Evolutionary conservation across 2,329 filamentous ascomycete species (phyloP).

Genomic region (Sporothrix dimorphospora): DNA sequence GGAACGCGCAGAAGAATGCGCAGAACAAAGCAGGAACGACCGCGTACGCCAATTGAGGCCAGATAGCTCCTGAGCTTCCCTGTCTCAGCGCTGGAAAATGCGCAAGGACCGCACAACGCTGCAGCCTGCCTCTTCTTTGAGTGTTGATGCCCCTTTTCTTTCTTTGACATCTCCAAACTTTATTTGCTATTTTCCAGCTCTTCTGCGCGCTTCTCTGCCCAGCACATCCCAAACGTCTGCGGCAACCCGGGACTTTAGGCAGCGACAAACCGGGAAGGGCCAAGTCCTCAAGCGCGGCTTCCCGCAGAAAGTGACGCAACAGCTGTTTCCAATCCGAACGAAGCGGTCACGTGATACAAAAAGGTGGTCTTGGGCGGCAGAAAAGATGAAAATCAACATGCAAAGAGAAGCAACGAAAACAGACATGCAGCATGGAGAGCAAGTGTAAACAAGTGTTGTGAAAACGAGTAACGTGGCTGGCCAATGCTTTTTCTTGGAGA

Average conservation of each 20-base stretch:
- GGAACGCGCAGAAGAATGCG: slow-evolving; percentile 25
- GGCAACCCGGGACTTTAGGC: slow-evolving; percentile 21
- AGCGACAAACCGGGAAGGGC: slow-evolving; percentile 19
- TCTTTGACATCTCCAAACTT: neutral
- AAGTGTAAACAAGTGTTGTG: too few relatives aligned
- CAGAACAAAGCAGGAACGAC: neutral
- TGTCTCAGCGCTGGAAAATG: slow-evolving; percentile 1
- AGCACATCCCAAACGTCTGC: slow-evolving; percentile 20
- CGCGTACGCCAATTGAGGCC: slow-evolving; percentile 21
- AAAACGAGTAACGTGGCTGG: too few relatives aligned
- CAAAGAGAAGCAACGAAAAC: neutral
- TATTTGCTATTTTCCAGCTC: neutral
- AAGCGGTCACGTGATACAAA: neutral
- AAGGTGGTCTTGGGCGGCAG: neutral
- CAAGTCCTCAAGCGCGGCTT: neutral
- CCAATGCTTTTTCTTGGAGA: too few relatives aligned
- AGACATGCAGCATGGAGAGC: neutral
- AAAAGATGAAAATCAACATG: slow-evolving; percentile 1
- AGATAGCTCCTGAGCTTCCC: slow-evolving; percentile 18
- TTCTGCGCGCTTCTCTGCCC: neutral
- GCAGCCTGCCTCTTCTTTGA: neutral
- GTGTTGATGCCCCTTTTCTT: neutral
- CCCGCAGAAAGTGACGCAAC: slow-evolving; percentile 22
- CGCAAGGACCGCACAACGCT: neutral
- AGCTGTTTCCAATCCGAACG: neutral